Percentiles rank a stretch among this genome's conserved stretches.
These are phyloP conservation scores for Trichoderma sp. DNA, from an alignment of 2,329 filamentous ascomycete species.

Conservation along the genomic window DNA sequence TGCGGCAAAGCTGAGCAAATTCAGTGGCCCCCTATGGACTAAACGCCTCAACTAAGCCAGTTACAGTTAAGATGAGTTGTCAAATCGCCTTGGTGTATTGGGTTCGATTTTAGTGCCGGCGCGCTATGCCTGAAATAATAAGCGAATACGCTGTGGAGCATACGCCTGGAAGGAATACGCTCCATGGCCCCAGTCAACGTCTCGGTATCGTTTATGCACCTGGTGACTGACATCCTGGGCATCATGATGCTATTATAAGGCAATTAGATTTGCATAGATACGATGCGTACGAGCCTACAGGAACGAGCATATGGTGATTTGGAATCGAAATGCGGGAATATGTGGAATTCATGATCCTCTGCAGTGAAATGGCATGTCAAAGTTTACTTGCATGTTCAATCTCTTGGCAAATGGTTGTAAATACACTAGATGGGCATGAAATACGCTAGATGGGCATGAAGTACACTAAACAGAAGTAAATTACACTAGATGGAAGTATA, in stretches of 20 bases:
- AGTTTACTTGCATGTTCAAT: not conserved
- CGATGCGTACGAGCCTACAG: not conserved
- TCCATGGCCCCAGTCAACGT: not conserved
- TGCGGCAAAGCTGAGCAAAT: not conserved
- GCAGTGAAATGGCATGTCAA: not conserved
- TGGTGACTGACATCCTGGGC: not conserved
- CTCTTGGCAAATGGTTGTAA: not conserved
- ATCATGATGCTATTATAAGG: not conserved
- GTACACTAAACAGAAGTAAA: no score
- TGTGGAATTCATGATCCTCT: not conserved
- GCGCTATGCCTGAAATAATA: not conserved
- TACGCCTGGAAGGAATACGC: not conserved
- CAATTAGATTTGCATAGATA: not conserved
- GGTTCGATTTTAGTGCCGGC: not conserved
- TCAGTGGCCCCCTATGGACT: not conserved
- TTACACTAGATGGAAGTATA: not conserved
- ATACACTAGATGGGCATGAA: not conserved
- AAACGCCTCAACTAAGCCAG: not conserved
- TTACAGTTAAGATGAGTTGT: not conserved
- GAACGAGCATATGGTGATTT: not conserved
- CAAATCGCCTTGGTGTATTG: not conserved
- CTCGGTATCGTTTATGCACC: not conserved
- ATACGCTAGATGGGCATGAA: no score
- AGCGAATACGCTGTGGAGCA: not conserved
- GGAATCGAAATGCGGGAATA: not conserved